These are phyloP conservation scores for Phellopilus nigrolimitatus DNA, from an alignment of 1,284 basidiomycete species.

Conservation along the genomic window DNA sequence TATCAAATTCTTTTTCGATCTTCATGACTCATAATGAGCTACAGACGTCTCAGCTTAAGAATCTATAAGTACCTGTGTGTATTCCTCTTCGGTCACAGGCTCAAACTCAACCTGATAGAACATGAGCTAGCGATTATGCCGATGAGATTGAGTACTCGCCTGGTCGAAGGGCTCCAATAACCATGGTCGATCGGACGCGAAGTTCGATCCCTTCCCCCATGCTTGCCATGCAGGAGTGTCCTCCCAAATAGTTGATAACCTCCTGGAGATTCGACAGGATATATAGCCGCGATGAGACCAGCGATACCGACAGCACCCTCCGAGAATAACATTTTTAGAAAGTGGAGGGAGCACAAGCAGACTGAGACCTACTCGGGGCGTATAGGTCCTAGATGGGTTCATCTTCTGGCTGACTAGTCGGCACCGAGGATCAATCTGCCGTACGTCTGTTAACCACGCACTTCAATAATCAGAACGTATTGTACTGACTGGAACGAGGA, in stretches of 20 bases:
- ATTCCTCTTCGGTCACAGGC: conserved; percentile 41
- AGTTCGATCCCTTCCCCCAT: conserved; percentile 51
- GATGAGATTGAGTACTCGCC: conserved; percentile 29
- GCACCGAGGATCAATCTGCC: conserved; percentile 60
- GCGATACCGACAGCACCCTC: conserved; percentile 64
- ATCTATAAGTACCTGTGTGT: conserved; percentile 34
- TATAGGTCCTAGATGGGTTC: conserved; percentile 60
- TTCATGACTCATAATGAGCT: conserved; percentile 23
- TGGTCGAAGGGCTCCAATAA: conserved; percentile 63
- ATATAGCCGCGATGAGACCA: conserved; percentile 57
- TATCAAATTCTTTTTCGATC: conserved; percentile 55
- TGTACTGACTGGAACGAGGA: conserved; percentile 47
- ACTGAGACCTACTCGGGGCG: conserved; percentile 43
- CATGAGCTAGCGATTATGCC: not conserved
- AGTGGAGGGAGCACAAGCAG: not conserved
- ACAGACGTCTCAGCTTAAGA: not conserved
- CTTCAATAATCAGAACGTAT: not conserved
- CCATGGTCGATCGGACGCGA: conserved; percentile 49
- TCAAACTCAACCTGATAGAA: conserved; percentile 41
- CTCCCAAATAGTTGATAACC: conserved; percentile 62
- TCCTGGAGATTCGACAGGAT: conserved; percentile 61
- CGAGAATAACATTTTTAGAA: conserved; percentile 34
- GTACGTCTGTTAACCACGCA: too few species aligned
- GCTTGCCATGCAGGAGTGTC: conserved; percentile 66
- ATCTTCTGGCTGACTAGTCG: conserved; percentile 59